Conservation (phyloP, 345 rosid genomes). For the Brassica incana region DNA sequence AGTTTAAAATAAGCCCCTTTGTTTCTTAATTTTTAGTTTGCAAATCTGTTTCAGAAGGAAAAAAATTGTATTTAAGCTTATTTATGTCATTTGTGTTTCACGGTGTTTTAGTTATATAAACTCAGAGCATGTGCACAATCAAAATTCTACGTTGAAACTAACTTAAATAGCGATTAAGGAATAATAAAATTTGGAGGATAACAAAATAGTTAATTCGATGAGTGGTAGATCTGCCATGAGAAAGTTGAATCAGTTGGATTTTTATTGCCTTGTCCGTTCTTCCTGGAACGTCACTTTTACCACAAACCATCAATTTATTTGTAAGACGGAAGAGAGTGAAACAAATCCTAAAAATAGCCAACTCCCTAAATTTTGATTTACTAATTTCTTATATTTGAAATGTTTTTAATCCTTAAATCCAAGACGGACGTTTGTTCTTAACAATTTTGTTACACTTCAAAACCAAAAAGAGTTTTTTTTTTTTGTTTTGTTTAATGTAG, state of each 20-base stretch:
- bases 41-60: neutral
- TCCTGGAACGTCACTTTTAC: conserved; percentile 10
- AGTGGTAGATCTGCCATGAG: conserved; percentile 15
- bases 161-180: neutral
- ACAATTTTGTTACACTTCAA: conserved; percentile 14
- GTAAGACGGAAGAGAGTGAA: conserved; percentile 1
- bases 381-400: conserved; percentile 21
- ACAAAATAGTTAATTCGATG: conserved; percentile 9
- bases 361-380: conserved; percentile 22
- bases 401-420: conserved; percentile 23
- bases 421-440: conserved; percentile 11
- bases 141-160: neutral
- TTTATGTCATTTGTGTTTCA: neutral
- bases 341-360: conserved; percentile 14
- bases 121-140: neutral
- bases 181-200: neutral
- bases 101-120: neutral
- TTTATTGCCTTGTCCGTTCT: conserved; percentile 24
- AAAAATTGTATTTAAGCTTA: neutral
- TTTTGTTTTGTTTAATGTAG: neutral
- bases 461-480: neutral
- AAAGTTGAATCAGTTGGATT: conserved; percentile 27
- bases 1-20: no score
- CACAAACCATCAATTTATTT: conserved; percentile 28
- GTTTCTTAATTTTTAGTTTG: neutral